Evolutionary conservation across 2,329 filamentous ascomycete species (phyloP).

Genomic region (Chrysoporthe austroafricana): DNA sequence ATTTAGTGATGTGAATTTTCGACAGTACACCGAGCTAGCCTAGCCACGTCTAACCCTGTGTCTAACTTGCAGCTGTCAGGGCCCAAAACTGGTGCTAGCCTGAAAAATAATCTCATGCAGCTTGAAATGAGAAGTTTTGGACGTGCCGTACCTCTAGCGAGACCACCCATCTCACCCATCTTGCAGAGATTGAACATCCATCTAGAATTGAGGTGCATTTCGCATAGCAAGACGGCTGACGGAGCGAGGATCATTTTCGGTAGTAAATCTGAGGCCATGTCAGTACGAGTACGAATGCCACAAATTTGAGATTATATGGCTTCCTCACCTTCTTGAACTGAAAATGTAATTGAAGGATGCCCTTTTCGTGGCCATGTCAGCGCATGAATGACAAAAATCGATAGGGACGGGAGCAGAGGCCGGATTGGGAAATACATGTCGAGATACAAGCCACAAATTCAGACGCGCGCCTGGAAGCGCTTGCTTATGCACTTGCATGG

Average conservation of each 20-base stretch:
- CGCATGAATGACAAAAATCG: constrained; percentile 12
- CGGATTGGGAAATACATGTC: neutral
- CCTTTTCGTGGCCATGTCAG: constrained; percentile 53
- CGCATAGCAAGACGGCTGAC: neutral
- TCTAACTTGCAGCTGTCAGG: constrained; percentile 9
- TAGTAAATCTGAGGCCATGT: constrained; percentile 54
- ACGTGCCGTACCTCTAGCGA: constrained; percentile 6
- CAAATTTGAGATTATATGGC: constrained; percentile 19
- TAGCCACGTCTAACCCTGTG: constrained; percentile 14
- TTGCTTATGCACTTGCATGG: neutral
- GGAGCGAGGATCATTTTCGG: constrained; percentile 48
- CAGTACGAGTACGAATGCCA: constrained; percentile 23
- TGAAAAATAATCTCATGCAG: constrained; percentile 1
- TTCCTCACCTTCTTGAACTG: constrained; percentile 90
- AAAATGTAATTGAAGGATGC: constrained; percentile 94
- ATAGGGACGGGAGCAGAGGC: neutral
- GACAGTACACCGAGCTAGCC: constrained; percentile 6
- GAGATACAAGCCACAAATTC: neutral
- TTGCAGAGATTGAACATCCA: neutral
- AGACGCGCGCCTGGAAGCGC: too few species aligned
- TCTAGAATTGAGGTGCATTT: neutral
- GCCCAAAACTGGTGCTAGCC: neutral
- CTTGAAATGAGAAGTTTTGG: constrained; percentile 3
- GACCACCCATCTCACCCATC: constrained; percentile 1
- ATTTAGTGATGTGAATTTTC: neutral